Conservation (phyloP, 768 basidiomycete genomes). For the Russula abietina region DNA sequence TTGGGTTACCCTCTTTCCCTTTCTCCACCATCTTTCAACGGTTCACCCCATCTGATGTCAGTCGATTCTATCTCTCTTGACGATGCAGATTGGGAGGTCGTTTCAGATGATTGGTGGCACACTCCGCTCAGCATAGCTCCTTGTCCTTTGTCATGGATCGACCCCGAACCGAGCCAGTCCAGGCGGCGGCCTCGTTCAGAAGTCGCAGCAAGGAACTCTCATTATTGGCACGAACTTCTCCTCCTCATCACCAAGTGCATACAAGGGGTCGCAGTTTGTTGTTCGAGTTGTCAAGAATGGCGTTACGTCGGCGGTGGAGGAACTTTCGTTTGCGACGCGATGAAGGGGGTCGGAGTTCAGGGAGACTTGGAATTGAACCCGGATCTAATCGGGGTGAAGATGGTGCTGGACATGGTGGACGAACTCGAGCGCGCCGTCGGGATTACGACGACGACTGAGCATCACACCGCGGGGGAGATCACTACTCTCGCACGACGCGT, state of each 20-base stretch:
- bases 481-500: slow-evolving; percentile 23
- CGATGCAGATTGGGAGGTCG: slow-evolving; percentile 24
- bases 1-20: slow-evolving; percentile 19
- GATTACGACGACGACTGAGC: slow-evolving; percentile 6
- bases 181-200: slow-evolving; percentile 8
- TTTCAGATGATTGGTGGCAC: slow-evolving; percentile 24
- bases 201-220: slow-evolving; percentile 11
- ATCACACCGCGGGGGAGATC: slow-evolving; percentile 2
- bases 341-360: slow-evolving; percentile 8
- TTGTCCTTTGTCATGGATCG: slow-evolving; percentile 14
- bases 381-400: slow-evolving; percentile 16
- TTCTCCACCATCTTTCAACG: slow-evolving; percentile 17
- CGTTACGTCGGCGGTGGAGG: slow-evolving; percentile 6
- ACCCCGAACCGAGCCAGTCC: slow-evolving; percentile 4
- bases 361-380: slow-evolving; percentile 14
- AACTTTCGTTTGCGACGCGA: slow-evolving; percentile 5
- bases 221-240: slow-evolving; percentile 15
- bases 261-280: slow-evolving; percentile 12
- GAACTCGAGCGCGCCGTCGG: slow-evolving; percentile 19
- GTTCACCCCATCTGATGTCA: slow-evolving; percentile 20
- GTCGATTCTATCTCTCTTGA: slow-evolving; percentile 16
- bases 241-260: slow-evolving; percentile 8
- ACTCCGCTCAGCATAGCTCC: slow-evolving; percentile 20
- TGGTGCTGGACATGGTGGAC: slow-evolving; percentile 16
- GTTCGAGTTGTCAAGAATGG: slow-evolving; percentile 20